Percentiles rank a stretch among this genome's conserved stretches.
Evolutionary conservation across 2,329 filamentous ascomycete species (phyloP).

Genomic region (Onygenales sp.): DNA sequence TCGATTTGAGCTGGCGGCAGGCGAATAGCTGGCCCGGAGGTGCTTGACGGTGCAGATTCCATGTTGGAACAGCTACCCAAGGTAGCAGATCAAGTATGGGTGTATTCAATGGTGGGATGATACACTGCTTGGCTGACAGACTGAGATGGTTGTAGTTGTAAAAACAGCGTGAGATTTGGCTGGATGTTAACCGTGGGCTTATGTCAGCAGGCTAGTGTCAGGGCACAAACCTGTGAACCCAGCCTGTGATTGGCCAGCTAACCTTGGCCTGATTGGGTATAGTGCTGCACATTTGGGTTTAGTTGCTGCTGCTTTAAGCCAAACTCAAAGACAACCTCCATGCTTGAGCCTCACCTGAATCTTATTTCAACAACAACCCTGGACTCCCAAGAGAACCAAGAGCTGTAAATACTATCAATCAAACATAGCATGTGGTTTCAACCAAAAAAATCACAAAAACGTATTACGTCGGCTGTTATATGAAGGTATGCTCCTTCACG

Average conservation of each 20-base stretch:
- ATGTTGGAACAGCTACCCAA: background rate
- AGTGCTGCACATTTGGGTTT: background rate
- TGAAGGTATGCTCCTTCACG: no score
- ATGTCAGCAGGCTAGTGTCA: background rate
- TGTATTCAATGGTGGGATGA: no score
- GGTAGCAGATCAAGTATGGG: background rate
- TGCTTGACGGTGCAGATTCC: background rate
- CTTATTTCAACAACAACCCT: no score
- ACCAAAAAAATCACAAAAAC: no score
- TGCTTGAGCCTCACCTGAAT: background rate
- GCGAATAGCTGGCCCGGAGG: background rate
- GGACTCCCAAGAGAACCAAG: no score
- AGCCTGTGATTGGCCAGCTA: background rate
- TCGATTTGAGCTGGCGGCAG: conserved; percentile 12
- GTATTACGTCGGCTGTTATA: no score
- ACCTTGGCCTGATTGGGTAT: background rate
- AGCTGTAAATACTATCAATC: no score
- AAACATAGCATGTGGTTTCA: no score
- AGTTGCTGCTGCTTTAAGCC: background rate
- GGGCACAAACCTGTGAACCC: background rate
- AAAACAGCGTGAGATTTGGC: background rate
- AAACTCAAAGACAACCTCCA: background rate
- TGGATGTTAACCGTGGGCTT: background rate
- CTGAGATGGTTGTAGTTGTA: background rate
- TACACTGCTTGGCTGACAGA: no score